Evolutionary conservation across 2,329 filamentous ascomycete genomes (phyloP), one percentile per base, ranked within the genome.

Genomic region (Davidsoniella virescens): DNA sequence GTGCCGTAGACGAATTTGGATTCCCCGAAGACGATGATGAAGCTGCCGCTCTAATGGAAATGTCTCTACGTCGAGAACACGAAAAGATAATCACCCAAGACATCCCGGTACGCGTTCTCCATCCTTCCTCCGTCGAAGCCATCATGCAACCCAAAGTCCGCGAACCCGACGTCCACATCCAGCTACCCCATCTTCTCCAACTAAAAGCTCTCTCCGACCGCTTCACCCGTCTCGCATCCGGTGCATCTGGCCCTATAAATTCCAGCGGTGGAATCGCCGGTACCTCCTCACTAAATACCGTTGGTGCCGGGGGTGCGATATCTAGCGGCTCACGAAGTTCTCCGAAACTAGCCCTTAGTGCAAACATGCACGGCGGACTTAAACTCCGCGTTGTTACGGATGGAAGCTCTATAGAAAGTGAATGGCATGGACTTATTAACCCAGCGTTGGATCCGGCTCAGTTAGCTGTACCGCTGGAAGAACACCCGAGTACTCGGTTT

Each of bases 81-180:
- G 88, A 95, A 63, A 94, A 92, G 55, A 75, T 93, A 58, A 84
- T 98, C 59, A 94, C 87, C 0, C 92, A 98, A 61, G 87, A 96
- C 64, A 84, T 98, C 38, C 92, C 92, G n/a, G 83, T 96, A 41
- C 82, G 88, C 16, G 87, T 98, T 1, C 75, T 98, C 8, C 80
- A 85, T 52, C 80, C 85, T 2, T 78, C 83, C 48, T 82, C 78
- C 0, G 87, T 96, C n/a, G 84, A 92, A 59, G 84, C 80, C n/a
- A 80, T 96, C 55, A 87, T 94, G 67, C 90, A 98, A 67, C 92
- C 92, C 12, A 80, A 81, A 54, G 87, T 88, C 53, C 81, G 86
- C 53, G 87, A 94, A 58, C 87, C 90, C 38, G 92, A 96, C 59
- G 88, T 95, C 2, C 84, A 96, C 65, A 94, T 98, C 60, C 80